phyloP scores from a whole-genome alignment of 306 rosid genomes.

The Abrus precatorius region DNA sequence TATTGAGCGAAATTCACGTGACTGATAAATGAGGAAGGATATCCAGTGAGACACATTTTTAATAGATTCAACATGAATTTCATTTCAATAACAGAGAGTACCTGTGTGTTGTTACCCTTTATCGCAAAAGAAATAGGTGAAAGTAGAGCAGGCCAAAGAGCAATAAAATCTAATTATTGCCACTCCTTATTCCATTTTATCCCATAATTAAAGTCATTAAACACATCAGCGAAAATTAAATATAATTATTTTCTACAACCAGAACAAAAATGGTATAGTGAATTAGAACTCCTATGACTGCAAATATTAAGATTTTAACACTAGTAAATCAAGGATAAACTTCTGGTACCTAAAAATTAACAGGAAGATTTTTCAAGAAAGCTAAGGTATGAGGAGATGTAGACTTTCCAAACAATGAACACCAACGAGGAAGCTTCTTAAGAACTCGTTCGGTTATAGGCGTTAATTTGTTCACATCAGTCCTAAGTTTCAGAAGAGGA shows the following conservation, averaged over 20 bases:
- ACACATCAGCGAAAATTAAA: neutral
- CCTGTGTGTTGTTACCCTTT: neutral
- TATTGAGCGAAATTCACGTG: neutral
- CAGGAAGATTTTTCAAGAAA: conserved; percentile 74
- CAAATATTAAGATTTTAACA: conserved; percentile 25
- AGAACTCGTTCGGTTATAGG: conserved; percentile 70
- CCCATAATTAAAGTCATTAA: conserved; percentile 10
- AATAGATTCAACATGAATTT: neutral
- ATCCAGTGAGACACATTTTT: neutral
- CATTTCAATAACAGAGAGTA: neutral
- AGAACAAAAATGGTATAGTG: conserved; percentile 20
- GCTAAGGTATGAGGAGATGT: conserved; percentile 82
- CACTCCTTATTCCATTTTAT: neutral
- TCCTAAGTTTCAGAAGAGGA: conserved; percentile 84
- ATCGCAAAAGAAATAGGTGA: neutral
- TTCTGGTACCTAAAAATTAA: conserved; percentile 58
- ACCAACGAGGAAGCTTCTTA: conserved; percentile 84
- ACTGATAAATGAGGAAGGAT: neutral
- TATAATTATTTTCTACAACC: neutral
- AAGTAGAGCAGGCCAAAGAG: neutral
- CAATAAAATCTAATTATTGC: neutral
- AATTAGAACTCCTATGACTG: conserved; percentile 24
- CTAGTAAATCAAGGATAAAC: conserved; percentile 24
- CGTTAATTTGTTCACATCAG: conserved; percentile 71
- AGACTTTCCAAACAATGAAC: conserved; percentile 92